These are phyloP conservation scores for Psidium guajava DNA, from an alignment of 345 rosid species.

Conservation along the genomic window DNA sequence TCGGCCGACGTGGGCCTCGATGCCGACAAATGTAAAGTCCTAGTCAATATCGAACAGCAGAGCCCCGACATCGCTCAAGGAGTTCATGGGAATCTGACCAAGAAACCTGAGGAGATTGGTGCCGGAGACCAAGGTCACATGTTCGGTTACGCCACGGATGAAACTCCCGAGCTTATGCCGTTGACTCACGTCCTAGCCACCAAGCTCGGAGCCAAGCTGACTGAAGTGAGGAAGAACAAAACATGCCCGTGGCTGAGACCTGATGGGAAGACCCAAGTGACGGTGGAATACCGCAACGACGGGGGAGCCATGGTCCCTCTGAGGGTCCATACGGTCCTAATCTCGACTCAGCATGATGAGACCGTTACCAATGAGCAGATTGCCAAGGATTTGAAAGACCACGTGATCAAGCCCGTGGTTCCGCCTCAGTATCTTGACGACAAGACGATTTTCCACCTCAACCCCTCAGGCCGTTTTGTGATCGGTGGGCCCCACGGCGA, in stretches of 20 bases:
- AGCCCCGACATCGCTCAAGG: constrained; percentile 15
- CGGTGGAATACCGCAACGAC: constrained; percentile 14
- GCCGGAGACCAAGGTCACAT: constrained; percentile 20
- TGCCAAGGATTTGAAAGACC: constrained; percentile 6
- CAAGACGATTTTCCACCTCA: constrained; percentile 17
- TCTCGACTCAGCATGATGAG: constrained; percentile 14
- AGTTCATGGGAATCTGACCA: constrained; percentile 12
- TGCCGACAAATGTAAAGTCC: constrained; percentile 13
- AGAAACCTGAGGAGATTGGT: constrained; percentile 15
- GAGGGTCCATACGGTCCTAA: constrained; percentile 15
- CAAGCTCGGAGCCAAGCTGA: constrained; percentile 13
- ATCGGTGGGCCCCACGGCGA: constrained; percentile 17
- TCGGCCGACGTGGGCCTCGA: constrained; percentile 10
- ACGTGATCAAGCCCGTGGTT: constrained; percentile 15
- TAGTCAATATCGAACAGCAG: constrained; percentile 14
- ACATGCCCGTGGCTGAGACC: constrained; percentile 18
- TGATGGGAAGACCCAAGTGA: constrained; percentile 21
- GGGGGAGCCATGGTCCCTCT: constrained; percentile 19
- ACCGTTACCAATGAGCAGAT: constrained; percentile 9
- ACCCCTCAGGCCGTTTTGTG: constrained; percentile 21
- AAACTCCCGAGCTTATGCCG: constrained; percentile 18
- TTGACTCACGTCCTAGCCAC: constrained; percentile 17
- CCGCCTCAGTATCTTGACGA: constrained; percentile 13
- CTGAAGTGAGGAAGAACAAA: constrained; percentile 15
- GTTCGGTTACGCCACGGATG: constrained; percentile 22